Base-by-base conservation (phyloP, 2,329 filamentous ascomycete genomes). In the Trichoderma harzianum region DNA sequence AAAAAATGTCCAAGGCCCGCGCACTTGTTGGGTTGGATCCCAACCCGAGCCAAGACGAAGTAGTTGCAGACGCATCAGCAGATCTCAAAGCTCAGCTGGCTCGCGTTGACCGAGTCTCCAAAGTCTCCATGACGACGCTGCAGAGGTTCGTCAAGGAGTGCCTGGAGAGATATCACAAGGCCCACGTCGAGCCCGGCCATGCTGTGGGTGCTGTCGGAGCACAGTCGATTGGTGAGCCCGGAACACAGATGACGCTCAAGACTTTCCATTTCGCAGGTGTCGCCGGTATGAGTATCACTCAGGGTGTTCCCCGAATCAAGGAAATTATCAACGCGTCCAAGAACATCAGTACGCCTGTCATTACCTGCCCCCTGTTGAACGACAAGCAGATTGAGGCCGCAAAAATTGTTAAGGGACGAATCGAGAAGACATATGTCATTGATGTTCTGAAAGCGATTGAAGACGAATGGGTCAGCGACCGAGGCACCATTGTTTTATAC, bases 181-280 rank as follows among this genome's bases (percentile, higher is more conserved):
- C 95, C 1, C 93, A 94, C 75, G 93, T 97, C 24, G 95, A 99
- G 80, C 95, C 96, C 14, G 96, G 96, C 3, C 95, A 98, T 78
- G 95, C 96, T 6, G 96, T 99, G 0, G 96, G 96, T 74, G 96
- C 96, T 18, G 94, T 98, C 47, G 96, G 96, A 75, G 96, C 96
- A 1, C 96, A 99, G 81, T 98, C 95, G 1, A 99, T 99, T 77
- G 96, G 96, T 83, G 96, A 99, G 79, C 96, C 96, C 0, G 96
- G 96, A 80, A 99, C 96, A 0, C 96, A 99, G 82, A 99, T 99
- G 96, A 99, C 96, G 1, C 84, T 99, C 74, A 98, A 98, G 84
- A 98, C 96, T 79, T 98, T 98, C 90, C 96, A 98, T 92, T 99
- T 99, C 85, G 96, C 96, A 79, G 96, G 96, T 92, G 96, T 99